Base-by-base conservation (phyloP, 1,284 basidiomycete genomes). In the Naganishia albida region DNA sequence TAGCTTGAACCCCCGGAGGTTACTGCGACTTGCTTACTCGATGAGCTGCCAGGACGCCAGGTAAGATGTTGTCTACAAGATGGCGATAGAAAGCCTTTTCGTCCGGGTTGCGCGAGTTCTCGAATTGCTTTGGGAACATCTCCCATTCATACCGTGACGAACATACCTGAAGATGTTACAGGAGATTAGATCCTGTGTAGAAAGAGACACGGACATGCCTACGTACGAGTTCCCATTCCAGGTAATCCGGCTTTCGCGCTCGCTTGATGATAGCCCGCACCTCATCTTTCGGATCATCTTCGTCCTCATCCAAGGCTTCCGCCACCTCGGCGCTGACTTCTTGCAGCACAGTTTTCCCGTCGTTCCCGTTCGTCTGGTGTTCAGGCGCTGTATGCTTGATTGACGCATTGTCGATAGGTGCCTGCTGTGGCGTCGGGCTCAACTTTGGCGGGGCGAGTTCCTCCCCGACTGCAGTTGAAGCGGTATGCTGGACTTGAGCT, bases 111-210 rank as follows among this genome's bases (percentile, higher is more conserved):
- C 77, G 75, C 4, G 82, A 81, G 34, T 74, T 75, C 13, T 78
- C 79, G 52, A 82, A 84, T 59, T 79, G 77, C 20, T 77, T 75
- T 0, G 80, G 77, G 63, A 82, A 81, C 3, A 75, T 75, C 54
- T 78, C 71, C 82, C 82, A 82, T 39, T 82, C 80, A 54, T 77
- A 75, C 7, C 80, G 73, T 0, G 79, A 80, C n/a, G 82, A 76
- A 69, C 81, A 83, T 44, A 83, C 76, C 80, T 82, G 70, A 15
- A 49, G 7, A 38, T 13, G 16, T 3, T 43, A 55, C 25, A 60
- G 10, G 34, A 34, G 34, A 28, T 60, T 18, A 43, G 42, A 15
- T 3, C 26, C 23, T 39, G 28, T 12, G 18, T n/a, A n/a, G n/a
- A n/a, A 13, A 30, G 20, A 39, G 20, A 26, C 48, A 46, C 12